phyloP scores from a whole-genome alignment of 345 rosid species.

The thale cress (Arabidopsis thaliana) region TAIR10.1 NC_003075.7:5607001-5607500 shows the following conservation, averaged over 20 bases:
- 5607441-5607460: neutral
- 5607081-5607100: neutral
- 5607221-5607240: slow-evolving; percentile 58
- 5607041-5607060: too few species aligned
- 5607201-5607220: slow-evolving; percentile 68
- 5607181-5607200: neutral
- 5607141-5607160: too few species aligned
- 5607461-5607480: slow-evolving; percentile 5
- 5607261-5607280: slow-evolving; percentile 54
- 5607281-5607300: slow-evolving; percentile 64
- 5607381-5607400: slow-evolving; percentile 65
- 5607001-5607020: too few species aligned
- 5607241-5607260: slow-evolving; percentile 60
- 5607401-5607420: slow-evolving; percentile 38
- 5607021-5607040: too few species aligned
- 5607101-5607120: neutral
- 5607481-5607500: slow-evolving; percentile 45
- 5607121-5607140: too few species aligned
- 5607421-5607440: neutral
- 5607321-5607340: slow-evolving; percentile 58
- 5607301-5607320: slow-evolving; percentile 64
- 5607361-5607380: slow-evolving; percentile 63
- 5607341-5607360: slow-evolving; percentile 66
- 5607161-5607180: too few species aligned
- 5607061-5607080: neutral